Conservation (phyloP, 2,329 filamentous ascomycete genomes). For the Colletotrichum paranaense region DNA sequence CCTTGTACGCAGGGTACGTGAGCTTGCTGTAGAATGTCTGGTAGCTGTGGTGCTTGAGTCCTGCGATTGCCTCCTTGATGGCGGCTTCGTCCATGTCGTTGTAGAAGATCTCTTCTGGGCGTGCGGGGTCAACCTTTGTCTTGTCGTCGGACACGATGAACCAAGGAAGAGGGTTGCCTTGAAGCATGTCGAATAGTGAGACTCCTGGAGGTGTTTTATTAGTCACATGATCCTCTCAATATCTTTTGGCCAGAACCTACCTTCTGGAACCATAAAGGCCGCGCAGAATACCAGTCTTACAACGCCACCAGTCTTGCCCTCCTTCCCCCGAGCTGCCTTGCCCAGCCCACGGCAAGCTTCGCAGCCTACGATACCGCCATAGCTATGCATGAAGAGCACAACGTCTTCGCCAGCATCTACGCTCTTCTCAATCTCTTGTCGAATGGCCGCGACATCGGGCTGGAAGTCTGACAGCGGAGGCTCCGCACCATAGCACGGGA, state of each 20-base stretch:
- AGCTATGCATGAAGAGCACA: conserved; percentile 52
- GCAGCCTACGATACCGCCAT: conserved; percentile 48
- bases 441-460: conserved; percentile 44
- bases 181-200: background rate
- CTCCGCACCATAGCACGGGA: conserved; percentile 7
- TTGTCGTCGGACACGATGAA: background rate
- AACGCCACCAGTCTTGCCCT: conserved; percentile 47
- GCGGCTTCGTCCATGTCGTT: background rate
- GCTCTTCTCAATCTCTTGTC: conserved; percentile 42
- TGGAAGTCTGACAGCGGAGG: conserved; percentile 7
- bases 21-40: conserved; percentile 9
- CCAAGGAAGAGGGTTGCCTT: background rate
- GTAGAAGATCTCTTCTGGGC: background rate
- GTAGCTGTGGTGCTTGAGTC: background rate
- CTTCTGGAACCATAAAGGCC: conserved; percentile 3
- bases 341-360: conserved; percentile 45
- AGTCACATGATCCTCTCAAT: background rate
- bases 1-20: conserved; percentile 10
- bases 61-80: background rate
- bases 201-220: background rate
- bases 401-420: conserved; percentile 50
- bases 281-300: conserved; percentile 39
- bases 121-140: background rate
- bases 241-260: background rate
- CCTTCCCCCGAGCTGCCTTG: conserved; percentile 41